Percentiles rank a stretch among this genome's conserved stretches.
Evolutionary conservation across 2,329 filamentous ascomycete species (phyloP).

Genomic region (Xenosphaeropsis pyriputrescens): DNA sequence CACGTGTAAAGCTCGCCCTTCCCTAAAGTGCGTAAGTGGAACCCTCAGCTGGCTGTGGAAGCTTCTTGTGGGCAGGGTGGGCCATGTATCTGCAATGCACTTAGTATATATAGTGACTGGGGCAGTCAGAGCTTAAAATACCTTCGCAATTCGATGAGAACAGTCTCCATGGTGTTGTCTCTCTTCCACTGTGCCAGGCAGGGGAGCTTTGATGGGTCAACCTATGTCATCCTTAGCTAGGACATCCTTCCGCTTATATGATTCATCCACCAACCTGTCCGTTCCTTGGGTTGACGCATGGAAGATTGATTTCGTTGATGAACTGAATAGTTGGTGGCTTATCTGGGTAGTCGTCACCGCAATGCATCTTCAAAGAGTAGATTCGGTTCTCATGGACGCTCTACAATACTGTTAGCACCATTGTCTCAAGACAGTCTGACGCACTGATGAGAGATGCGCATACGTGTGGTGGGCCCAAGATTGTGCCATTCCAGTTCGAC

Average conservation of each 20-base stretch:
- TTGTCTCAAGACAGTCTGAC: no score
- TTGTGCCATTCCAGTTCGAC: slow-evolving; percentile 98
- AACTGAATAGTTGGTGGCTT: slow-evolving; percentile 82
- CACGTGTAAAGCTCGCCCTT: background rate
- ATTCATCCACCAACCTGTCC: slow-evolving; percentile 42
- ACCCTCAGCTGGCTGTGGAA: slow-evolving; percentile 84
- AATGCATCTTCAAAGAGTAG: slow-evolving; percentile 96
- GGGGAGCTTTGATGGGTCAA: slow-evolving; percentile 71
- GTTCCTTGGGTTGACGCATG: slow-evolving; percentile 69
- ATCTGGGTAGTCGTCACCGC: slow-evolving; percentile 80
- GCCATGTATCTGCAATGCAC: slow-evolving; percentile 67
- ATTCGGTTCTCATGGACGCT: slow-evolving; percentile 97
- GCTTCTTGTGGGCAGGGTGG: slow-evolving; percentile 79
- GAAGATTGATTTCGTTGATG: slow-evolving; percentile 89
- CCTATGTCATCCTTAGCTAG: slow-evolving; percentile 25
- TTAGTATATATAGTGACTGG: slow-evolving; percentile 11
- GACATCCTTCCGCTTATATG: background rate
- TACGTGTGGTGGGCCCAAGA: slow-evolving; percentile 91
- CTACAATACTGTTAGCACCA: slow-evolving; percentile 24
- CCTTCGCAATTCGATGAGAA: slow-evolving; percentile 76
- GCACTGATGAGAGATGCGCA: slow-evolving; percentile 18
- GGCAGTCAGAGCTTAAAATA: slow-evolving; percentile 19
- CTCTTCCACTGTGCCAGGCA: slow-evolving; percentile 85
- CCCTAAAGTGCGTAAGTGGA: slow-evolving; percentile 33
- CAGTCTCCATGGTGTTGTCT: slow-evolving; percentile 89